Evolutionary conservation across 306 rosid species (phyloP).

Genomic region (Gynostemma pentaphyllum): DNA sequence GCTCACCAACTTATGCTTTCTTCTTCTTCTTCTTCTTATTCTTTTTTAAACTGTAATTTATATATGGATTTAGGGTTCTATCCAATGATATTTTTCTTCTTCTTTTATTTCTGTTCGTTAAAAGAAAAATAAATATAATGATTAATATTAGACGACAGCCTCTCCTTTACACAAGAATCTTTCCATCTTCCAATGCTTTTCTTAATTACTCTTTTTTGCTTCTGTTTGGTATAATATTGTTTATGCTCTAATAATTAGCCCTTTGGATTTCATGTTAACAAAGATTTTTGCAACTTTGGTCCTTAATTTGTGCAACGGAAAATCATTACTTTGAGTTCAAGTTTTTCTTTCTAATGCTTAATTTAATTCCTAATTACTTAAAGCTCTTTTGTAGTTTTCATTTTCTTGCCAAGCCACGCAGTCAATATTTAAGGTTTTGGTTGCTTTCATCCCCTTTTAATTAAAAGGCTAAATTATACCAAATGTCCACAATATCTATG

Average conservation of each 20-base stretch:
- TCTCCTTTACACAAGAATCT: slow-evolving; percentile 76
- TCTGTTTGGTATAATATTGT: slow-evolving; percentile 7
- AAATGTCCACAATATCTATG: too few species aligned
- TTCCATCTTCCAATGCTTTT: slow-evolving; percentile 42
- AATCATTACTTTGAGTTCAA: too few species aligned
- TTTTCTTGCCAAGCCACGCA: too few species aligned
- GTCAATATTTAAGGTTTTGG: too few species aligned
- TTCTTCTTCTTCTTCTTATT: slow-evolving; percentile 12
- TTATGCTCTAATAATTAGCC: slow-evolving; percentile 8
- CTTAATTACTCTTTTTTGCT: slow-evolving; percentile 16
- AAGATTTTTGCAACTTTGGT: neutral
- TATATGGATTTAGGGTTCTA: neutral
- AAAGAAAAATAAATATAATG: slow-evolving; percentile 41
- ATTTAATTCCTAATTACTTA: too few species aligned
- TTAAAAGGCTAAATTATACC: too few species aligned
- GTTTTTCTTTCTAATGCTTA: too few species aligned
- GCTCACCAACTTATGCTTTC: slow-evolving; percentile 35
- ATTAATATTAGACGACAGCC: slow-evolving; percentile 38
- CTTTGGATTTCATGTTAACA: neutral
- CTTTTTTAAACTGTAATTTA: slow-evolving; percentile 17
- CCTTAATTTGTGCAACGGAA: neutral
- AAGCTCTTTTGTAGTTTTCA: too few species aligned
- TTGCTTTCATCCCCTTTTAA: too few species aligned
- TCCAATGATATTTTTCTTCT: neutral
- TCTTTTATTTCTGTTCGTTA: neutral